Base-by-base conservation (phyloP, 1,284 basidiomycete species). In the Pholiota adiposa region DNA sequence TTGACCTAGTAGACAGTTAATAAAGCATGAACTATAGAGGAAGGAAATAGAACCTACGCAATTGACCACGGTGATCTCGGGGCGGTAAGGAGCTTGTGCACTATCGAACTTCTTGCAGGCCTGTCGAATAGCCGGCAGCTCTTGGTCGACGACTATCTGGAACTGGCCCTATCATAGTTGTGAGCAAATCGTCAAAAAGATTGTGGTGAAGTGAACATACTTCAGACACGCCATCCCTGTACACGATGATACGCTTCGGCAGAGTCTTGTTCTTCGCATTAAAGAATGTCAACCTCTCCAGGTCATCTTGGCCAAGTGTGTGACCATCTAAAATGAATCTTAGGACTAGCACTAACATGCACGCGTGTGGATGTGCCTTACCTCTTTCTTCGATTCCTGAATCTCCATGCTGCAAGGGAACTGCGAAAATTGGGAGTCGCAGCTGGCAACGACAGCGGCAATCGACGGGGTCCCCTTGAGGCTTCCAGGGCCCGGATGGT, bases 201-300 rank as follows among this genome's bases (percentile, higher is more conserved):
- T 14, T 51, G 8, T 9, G 25, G 19, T 19, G 25, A 49, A n/a
- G n/a, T n/a, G n/a, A n/a, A 62, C 72, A 29, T 60, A 87, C 88
- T 74, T 92, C 89, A 1, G 89, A 90, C 14, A 92, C 89, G 53
- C 90, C 91, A 69, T 90, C 90, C 16, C 91, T 85, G 69, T 90
- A 94, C 1, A 93, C 86, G 7, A 94, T 68, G 50, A 94, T 73
- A 14, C 90, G 83, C 3, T 77, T 65, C 0, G 89, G 92, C 8
- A 91, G 77, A 1, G 54, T 68, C 19, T 70, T 76, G 48, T 82
- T 88, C 62, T 68, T 79, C 21, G 64, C 61, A 57, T 76, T 69
- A 77, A 83, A 93, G 14, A 83, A 70, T 5, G 75, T 71, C 29
- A 94, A 69, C 1, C 92, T 81, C 54, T 87, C 86, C 9, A 62